These are phyloP conservation scores for Sinapis alba DNA, from an alignment of 441 rosid genomes.

Conservation along the genomic window DNA sequence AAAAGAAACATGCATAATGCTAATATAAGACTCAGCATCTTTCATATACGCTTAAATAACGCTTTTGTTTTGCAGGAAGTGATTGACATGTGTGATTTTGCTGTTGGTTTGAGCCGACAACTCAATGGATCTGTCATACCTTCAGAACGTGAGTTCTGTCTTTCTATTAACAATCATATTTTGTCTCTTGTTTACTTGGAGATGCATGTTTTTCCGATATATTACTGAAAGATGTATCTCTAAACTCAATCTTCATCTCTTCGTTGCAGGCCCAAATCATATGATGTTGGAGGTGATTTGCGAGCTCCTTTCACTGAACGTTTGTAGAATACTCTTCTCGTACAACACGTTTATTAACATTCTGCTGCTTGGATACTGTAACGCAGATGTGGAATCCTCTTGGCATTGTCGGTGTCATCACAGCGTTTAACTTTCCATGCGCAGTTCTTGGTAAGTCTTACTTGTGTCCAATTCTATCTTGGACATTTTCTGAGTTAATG, in stretches of 20 bases:
- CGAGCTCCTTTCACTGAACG: conserved; percentile 23
- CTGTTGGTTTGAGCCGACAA: conserved; percentile 96
- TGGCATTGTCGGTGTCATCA: conserved; percentile 94
- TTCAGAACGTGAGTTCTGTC: conserved; percentile 87
- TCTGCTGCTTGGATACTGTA: conserved; percentile 17
- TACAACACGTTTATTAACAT: conserved; percentile 2
- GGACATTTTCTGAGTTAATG: not conserved
- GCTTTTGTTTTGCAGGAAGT: conserved; percentile 67
- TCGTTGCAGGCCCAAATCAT: conserved; percentile 87
- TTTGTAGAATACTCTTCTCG: not conserved
- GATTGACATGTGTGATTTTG: conserved; percentile 97
- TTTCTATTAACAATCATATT: no score
- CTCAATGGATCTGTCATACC: conserved; percentile 92
- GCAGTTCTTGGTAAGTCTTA: conserved; percentile 87
- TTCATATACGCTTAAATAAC: not conserved
- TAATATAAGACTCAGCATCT: no score
- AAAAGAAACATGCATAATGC: no score
- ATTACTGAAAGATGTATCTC: not conserved
- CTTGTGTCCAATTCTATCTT: conserved; percentile 16
- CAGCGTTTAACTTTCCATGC: conserved; percentile 96
- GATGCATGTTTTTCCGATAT: not conserved
- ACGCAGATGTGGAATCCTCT: conserved; percentile 97
- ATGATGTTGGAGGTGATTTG: conserved; percentile 85
- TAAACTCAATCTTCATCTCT: conserved; percentile 30
- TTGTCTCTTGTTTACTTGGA: not conserved